These are phyloP conservation scores for Kalmusia sp. DNA, from an alignment of 2,329 filamentous ascomycete species.

Conservation along the genomic window DNA sequence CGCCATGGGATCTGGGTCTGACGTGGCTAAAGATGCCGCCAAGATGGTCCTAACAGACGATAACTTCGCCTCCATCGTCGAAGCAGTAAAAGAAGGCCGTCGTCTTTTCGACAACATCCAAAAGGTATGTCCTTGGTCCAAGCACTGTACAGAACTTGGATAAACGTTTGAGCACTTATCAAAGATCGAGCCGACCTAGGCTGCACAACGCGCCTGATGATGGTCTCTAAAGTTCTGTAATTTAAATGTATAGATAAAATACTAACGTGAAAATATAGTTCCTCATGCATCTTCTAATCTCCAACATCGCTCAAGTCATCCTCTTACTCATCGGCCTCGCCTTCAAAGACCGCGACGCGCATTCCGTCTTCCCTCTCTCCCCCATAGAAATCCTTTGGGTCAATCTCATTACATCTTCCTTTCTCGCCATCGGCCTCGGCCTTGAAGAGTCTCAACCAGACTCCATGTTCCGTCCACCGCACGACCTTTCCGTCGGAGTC, in stretches of 20 bases:
- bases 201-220: too few species aligned
- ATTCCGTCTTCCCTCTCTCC: conserved; percentile 55
- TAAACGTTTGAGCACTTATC: too few species aligned
- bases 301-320: conserved; percentile 57
- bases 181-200: too few species aligned
- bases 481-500: conserved; percentile 51
- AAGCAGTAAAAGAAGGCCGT: conserved; percentile 50
- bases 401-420: conserved; percentile 56
- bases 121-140: conserved; percentile 39
- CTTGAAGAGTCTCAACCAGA: conserved; percentile 55
- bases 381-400: conserved; percentile 58
- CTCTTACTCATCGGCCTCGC: conserved; percentile 55
- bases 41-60: conserved; percentile 52
- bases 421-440: conserved; percentile 56
- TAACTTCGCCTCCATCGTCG: conserved; percentile 52
- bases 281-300: conserved; percentile 57
- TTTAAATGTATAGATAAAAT: not conserved
- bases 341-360: conserved; percentile 52
- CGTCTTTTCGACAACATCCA: conserved; percentile 52
- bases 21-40: conserved; percentile 50
- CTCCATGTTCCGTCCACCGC: conserved; percentile 55
- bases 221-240: too few species aligned
- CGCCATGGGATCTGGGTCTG: conserved; percentile 51
- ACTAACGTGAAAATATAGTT: conserved; percentile 33
- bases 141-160: too few species aligned